phyloP scores from a whole-genome alignment of 208 protist genomes.

The Perkinsela sp. region DNA sequence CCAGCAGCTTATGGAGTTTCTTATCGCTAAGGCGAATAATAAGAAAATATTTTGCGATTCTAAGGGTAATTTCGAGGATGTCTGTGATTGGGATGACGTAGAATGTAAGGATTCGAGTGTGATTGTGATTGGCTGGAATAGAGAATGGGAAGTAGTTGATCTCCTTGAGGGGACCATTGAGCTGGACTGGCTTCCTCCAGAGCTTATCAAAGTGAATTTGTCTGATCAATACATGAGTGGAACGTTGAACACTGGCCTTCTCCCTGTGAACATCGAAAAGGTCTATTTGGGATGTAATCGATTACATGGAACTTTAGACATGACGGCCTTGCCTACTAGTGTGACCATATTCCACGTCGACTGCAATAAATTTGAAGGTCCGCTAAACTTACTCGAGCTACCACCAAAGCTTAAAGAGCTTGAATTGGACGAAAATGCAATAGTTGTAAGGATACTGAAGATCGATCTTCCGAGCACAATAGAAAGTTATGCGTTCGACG shows the following conservation, averaged over 20 bases:
- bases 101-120: neutral
- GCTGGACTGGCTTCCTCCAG: neutral
- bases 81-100: neutral
- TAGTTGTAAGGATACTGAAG: neutral
- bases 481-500: neutral
- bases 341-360: neutral
- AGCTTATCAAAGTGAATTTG: neutral
- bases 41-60: neutral
- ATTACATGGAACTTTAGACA: neutral
- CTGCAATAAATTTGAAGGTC: neutral
- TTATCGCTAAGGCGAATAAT: neutral
- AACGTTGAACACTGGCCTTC: neutral
- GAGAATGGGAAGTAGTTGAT: neutral
- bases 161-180: neutral
- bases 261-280: neutral
- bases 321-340: neutral
- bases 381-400: neutral
- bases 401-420: neutral
- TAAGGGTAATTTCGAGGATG: neutral
- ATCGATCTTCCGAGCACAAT: neutral
- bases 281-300: neutral
- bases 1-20: neutral
- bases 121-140: neutral
- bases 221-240: neutral
- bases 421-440: neutral